phyloP scores from a whole-genome alignment of 805 yeast genomes.

The Scheffersomyces lignosus region DNA sequence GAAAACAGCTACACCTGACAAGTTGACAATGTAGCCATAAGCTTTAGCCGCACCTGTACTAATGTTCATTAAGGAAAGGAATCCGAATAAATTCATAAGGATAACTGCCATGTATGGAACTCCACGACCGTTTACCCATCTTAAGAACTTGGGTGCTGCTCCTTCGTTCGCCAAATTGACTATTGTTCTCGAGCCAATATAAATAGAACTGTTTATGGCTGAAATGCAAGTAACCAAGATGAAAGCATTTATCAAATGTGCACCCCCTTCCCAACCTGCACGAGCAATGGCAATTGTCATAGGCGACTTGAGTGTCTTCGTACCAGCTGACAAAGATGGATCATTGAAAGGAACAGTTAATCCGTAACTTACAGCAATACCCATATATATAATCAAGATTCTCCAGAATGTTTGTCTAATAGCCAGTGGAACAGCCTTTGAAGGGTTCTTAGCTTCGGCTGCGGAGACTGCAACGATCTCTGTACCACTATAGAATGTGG shows the following conservation, averaged over 20 bases:
- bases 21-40: slow-evolving; percentile 57
- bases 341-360: slow-evolving; percentile 59
- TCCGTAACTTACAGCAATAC: slow-evolving; percentile 57
- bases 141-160: slow-evolving; percentile 57
- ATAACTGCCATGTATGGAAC: slow-evolving; percentile 64
- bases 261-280: slow-evolving; percentile 45
- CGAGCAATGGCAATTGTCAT: slow-evolving; percentile 39
- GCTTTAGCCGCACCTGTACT: slow-evolving; percentile 62
- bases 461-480: slow-evolving; percentile 61
- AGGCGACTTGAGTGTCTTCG: slow-evolving; percentile 44
- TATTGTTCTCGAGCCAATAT: slow-evolving; percentile 66
- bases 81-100: slow-evolving; percentile 54
- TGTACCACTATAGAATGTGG: slow-evolving; percentile 59
- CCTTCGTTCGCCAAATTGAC: slow-evolving; percentile 64
- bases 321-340: slow-evolving; percentile 39
- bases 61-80: slow-evolving; percentile 56
- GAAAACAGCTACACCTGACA: slow-evolving; percentile 67
- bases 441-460: slow-evolving; percentile 61
- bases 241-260: slow-evolving; percentile 61
- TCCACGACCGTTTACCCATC: slow-evolving; percentile 54
- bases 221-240: slow-evolving; percentile 63
- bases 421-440: slow-evolving; percentile 56
- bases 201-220: slow-evolving; percentile 69
- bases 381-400: slow-evolving; percentile 52
- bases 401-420: slow-evolving; percentile 57